phyloP scores from a whole-genome alignment of 208 protist genomes.

The Histomonas meleagridis region DNA sequence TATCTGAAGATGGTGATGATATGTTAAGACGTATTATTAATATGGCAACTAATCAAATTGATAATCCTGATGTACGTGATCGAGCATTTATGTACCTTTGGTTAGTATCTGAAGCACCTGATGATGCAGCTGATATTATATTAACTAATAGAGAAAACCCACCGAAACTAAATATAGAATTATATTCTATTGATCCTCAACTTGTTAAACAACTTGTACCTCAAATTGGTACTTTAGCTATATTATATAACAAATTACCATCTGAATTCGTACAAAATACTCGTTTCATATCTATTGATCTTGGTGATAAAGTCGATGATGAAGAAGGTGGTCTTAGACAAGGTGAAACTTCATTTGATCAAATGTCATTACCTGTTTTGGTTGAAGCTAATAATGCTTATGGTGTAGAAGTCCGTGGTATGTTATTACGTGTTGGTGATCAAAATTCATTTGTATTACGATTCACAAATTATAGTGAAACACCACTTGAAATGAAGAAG shows the following conservation, averaged over 20 bases:
- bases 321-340: background rate
- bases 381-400: background rate
- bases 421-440: background rate
- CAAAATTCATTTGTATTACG: background rate
- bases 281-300: background rate
- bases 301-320: background rate
- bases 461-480: slow-evolving; percentile 18
- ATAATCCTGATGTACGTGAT: slow-evolving; percentile 22
- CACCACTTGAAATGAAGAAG: background rate
- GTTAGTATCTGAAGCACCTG: background rate
- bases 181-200: background rate
- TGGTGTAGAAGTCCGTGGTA: background rate
- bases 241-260: background rate
- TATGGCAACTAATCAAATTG: slow-evolving; percentile 28
- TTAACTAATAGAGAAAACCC: background rate
- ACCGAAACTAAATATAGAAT: background rate
- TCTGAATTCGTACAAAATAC: background rate
- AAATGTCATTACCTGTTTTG: background rate
- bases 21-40: background rate
- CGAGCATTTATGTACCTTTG: background rate
- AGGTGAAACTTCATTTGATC: too few relatives aligned
- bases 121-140: background rate
- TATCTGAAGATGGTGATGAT: background rate
- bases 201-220: background rate
- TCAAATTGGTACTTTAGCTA: background rate